Base-by-base conservation (phyloP, 768 basidiomycete genomes). In the Rhizopogon roseolus region DNA sequence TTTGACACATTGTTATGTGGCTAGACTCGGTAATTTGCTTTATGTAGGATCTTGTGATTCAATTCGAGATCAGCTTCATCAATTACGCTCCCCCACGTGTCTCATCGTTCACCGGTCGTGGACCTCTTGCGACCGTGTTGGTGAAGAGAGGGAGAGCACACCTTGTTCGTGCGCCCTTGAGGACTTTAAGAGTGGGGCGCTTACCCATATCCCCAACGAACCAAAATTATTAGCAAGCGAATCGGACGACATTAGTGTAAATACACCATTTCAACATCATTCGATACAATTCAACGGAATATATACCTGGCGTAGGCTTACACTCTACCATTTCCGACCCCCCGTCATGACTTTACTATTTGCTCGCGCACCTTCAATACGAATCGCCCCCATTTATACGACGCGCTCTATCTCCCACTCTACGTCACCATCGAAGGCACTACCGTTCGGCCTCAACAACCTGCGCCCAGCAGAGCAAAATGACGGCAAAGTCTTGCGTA, bases 401-500 rank as follows among this genome's bases (percentile, higher is more conserved):
- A 53, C 60, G n/a, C 62, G 62, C 51, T 46, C 64, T 46, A 64
- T 66, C 56, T 54, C 63, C 63, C 62, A 68, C 50, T 71, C 73
- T 38, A 55, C 66, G 2, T 54, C 62, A 32, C 53, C 66, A 2
- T 63, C 63, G 44, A 77, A 73, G 54, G 79, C 82, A 4, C 59
- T 81, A 6, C 78, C 85, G 8, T 77, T 82, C 62, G 76, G 73
- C 51, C 75, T 82, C 43, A 78, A 76, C 57, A 65, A 73, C 41
- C 58, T 73, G 32, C 73, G 72, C 39, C 27, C 41, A 19, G 58
- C 54, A 6, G 19, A 59, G 6, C 59, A 52, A 44, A 16, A 73
- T 54, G 58, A 56, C n/a, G 57, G 52, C 25, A 61, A 62, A 37
- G 55, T 64, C 34, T 59, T 80, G 46, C 70, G 80, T 10, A 80